A percentile compares a stretch with the other conserved stretches of the same genome.
Conservation (phyloP, 805 yeast genomes). For the Candida hungchunana region DNA sequence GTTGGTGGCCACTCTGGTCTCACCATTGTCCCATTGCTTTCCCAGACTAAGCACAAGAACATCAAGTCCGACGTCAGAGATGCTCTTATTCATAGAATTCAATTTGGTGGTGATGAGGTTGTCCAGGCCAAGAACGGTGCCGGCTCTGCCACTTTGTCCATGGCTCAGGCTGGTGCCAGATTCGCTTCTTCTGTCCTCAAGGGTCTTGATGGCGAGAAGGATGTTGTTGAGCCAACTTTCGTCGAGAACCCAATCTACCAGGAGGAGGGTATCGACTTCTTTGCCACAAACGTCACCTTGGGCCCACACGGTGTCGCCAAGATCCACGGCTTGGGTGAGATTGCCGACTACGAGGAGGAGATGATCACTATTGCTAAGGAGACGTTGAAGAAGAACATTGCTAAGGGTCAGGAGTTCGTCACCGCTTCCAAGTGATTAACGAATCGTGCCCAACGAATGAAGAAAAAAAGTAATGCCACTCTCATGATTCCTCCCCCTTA, state of each 20-base stretch:
- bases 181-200: slow-evolving; percentile 61
- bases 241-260: slow-evolving; percentile 81
- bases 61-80: slow-evolving; percentile 64
- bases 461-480: too few species aligned
- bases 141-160: slow-evolving; percentile 89
- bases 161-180: slow-evolving; percentile 89
- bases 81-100: slow-evolving; percentile 77
- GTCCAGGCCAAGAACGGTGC: slow-evolving; percentile 92
- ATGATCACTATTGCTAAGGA: slow-evolving; percentile 78
- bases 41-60: slow-evolving; percentile 71
- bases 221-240: slow-evolving; percentile 63
- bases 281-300: slow-evolving; percentile 90
- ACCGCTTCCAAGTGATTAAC: slow-evolving; percentile 58
- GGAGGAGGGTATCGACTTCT: slow-evolving; percentile 88
- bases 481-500: background rate
- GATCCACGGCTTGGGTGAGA: slow-evolving; percentile 72
- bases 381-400: slow-evolving; percentile 52
- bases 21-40: slow-evolving; percentile 90
- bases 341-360: slow-evolving; percentile 77
- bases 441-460: too few species aligned
- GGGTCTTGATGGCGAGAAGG: slow-evolving; percentile 61
- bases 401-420: slow-evolving; percentile 89
- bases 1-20: slow-evolving; percentile 98
- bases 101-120: slow-evolving; percentile 95
- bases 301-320: slow-evolving; percentile 87